Conservation (phyloP, 2,329 filamentous ascomycete species). For the Ophiocordyceps camponoti-rufipedis region DNA sequence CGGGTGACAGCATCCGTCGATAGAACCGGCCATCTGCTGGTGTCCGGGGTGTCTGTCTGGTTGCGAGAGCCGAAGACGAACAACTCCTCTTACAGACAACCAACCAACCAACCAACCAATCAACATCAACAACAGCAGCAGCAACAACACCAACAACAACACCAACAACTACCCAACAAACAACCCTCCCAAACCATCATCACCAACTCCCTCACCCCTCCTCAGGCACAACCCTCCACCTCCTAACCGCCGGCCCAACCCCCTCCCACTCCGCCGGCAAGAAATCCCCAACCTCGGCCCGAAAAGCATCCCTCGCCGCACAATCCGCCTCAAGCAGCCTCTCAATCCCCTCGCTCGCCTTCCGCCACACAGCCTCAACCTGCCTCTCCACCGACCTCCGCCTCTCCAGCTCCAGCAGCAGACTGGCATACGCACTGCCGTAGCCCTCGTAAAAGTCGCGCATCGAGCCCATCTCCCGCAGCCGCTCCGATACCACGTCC, state of each 20-base stretch:
- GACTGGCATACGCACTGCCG: constrained; percentile 61
- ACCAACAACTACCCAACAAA: no score
- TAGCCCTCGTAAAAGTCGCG: constrained; percentile 79
- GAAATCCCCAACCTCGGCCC: constrained; percentile 67
- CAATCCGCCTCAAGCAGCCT: constrained; percentile 57
- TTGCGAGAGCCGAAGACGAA: no score
- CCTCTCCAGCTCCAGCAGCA: constrained; percentile 70
- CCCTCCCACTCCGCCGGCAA: constrained; percentile 78
- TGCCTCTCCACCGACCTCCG: constrained; percentile 55
- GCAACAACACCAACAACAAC: no score
- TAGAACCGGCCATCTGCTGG: no score
- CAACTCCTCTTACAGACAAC: no score
- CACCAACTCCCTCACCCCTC: not conserved
- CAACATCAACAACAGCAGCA: no score
- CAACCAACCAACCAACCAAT: no score
- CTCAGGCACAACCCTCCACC: constrained; percentile 25
- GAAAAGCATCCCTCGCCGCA: constrained; percentile 57
- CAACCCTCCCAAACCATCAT: no score
- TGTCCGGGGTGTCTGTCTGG: no score
- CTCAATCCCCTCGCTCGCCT: constrained; percentile 60
- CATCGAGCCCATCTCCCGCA: constrained; percentile 61
- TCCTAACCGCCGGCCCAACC: constrained; percentile 40
- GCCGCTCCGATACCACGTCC: constrained; percentile 45
- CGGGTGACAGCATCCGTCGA: no score
- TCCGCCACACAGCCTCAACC: constrained; percentile 55